These are phyloP conservation scores for Leptographium procerum DNA, from an alignment of 2,329 filamentous ascomycete genomes.

Conservation along the genomic window DNA sequence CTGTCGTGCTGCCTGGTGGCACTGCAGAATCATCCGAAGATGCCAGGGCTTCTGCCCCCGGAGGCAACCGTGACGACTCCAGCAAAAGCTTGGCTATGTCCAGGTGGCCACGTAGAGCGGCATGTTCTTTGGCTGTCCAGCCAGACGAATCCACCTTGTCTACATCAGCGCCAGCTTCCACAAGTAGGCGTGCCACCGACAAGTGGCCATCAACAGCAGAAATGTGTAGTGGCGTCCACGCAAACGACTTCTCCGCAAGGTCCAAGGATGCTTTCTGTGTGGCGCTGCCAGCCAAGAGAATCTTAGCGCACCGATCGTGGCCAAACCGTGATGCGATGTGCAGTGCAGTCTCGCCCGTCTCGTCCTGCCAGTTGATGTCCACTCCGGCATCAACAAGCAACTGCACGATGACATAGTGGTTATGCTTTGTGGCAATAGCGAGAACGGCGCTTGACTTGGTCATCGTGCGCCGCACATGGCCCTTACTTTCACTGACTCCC, in stretches of 20 bases:
- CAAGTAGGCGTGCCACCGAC: conserved; percentile 61
- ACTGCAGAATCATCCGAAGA: conserved; percentile 13
- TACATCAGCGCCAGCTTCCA: conserved; percentile 66
- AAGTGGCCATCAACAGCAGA: conserved; percentile 82
- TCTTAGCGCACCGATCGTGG: conserved; percentile 66
- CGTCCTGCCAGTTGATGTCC: conserved; percentile 87
- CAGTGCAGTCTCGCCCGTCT: conserved; percentile 79
- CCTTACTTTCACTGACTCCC: conserved; percentile 49
- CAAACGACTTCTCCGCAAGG: conserved; percentile 69
- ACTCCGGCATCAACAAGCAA: conserved; percentile 83
- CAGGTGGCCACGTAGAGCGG: conserved; percentile 79
- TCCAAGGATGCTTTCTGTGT: conserved; percentile 52
- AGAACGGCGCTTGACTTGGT: conserved; percentile 81
- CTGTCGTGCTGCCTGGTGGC: background rate
- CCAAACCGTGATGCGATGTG: conserved; percentile 87
- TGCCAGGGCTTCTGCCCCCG: conserved; percentile 17
- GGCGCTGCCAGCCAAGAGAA: conserved; percentile 59
- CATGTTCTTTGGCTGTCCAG: conserved; percentile 91
- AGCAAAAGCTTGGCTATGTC: conserved; percentile 62
- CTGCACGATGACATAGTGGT: conserved; percentile 73
- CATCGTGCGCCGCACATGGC: conserved; percentile 54
- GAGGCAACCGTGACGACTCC: conserved; percentile 29
- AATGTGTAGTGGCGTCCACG: conserved; percentile 92
- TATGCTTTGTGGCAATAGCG: conserved; percentile 76
- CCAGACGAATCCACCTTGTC: conserved; percentile 72